Evolutionary conservation across 78 protist genomes (phyloP).

Genomic region (Isochrysis galbana): DNA sequence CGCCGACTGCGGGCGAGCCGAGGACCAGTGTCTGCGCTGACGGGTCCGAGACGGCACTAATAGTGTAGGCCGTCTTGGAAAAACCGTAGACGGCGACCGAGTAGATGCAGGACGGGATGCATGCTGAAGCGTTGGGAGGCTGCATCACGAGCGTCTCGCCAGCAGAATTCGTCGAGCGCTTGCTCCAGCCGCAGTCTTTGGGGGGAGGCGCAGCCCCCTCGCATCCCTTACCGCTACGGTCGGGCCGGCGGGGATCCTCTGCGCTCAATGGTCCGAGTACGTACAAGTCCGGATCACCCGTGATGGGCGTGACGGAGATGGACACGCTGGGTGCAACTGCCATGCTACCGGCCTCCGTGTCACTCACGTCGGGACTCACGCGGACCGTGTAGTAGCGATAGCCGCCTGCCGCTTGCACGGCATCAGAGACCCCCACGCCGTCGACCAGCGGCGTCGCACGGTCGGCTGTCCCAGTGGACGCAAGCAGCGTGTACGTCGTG

Average conservation of each 20-base stretch:
- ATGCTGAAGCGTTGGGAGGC: not conserved
- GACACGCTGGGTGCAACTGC: not conserved
- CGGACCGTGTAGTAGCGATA: not conserved
- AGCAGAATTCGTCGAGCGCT: not conserved
- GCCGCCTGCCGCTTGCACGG: not conserved
- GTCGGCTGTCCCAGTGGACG: not conserved
- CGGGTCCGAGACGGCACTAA: not conserved
- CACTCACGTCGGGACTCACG: not conserved
- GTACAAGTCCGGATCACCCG: not conserved
- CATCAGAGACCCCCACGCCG: not conserved
- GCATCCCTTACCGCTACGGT: not conserved
- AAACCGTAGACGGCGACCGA: not conserved
- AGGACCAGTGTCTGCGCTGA: not conserved
- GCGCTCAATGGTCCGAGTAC: not conserved
- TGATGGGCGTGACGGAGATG: not conserved
- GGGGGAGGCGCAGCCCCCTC: not conserved
- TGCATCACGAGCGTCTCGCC: not conserved
- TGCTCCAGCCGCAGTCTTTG: not conserved
- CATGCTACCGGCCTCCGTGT: not conserved
- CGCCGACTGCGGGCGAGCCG: not conserved
- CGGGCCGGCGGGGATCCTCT: not conserved
- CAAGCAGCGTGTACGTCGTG: not conserved
- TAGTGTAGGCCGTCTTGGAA: not conserved
- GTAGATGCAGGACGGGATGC: not conserved
- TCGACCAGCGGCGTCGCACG: not conserved